Base-by-base conservation (phyloP, 1,139 yeast species). In the Keqinozyma sinolaborantium region DNA sequence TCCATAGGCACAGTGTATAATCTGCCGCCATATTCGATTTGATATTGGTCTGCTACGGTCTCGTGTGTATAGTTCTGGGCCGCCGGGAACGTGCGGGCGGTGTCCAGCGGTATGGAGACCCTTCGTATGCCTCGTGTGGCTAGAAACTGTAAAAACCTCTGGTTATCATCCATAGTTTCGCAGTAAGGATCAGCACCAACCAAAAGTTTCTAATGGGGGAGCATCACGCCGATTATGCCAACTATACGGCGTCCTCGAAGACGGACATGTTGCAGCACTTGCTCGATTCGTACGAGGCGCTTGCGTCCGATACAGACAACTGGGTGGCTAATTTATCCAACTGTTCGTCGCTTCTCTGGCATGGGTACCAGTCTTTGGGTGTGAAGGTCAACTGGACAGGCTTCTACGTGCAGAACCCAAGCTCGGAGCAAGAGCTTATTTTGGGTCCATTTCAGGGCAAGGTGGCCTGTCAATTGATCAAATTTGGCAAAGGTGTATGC, bases 401-500 rank as follows among this genome's bases (percentile, higher is more conserved):
- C 0, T 88, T 92, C 52, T 92, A 92, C 49, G 76, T 85, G 1
- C 28, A 29, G 4, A 68, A 73, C 32, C 37, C 45, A 3, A 58
- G 60, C 5, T 46, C 45, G 7, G 51, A 51, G n/a, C 41, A 52
- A 0, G 77, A 72, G 46, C 64, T 92, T 33, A 70, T 86, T 20
- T 65, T 92, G 28, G 98, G 95, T 0, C 98, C 98, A 6, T 92
- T 92, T 55, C 95, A 87, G 56, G 98, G 98, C 2, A 87, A 87
- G 55, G 97, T 92, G 3, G 97, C 97, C 0, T 92, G 98, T 51
- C 97, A 92, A 56, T 57, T 62, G 13, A 92, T 92, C 36, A 52
- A 64, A 35, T 63, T 83, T 35, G 97, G 96, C 4, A 70, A 63
- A 36, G 98, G 98, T 6, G 97, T 92, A 0, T 92, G 97, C 60